Evolutionary conservation across 2,329 filamentous ascomycete genomes (phyloP).

Genomic region (Nemania serpens): DNA sequence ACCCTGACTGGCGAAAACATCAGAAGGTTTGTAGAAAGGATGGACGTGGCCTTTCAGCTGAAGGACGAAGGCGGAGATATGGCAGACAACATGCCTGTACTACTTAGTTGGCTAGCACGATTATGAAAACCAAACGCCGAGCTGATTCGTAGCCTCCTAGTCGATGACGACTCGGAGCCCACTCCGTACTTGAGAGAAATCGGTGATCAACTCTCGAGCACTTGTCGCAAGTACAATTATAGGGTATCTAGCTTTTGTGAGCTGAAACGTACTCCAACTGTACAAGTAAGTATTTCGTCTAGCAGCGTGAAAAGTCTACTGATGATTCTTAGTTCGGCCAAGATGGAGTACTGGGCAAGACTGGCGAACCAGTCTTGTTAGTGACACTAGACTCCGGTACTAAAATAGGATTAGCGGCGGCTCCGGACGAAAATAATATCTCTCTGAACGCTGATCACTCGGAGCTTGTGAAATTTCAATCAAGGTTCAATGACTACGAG

Average conservation of each 20-base stretch:
- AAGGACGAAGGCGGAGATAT: too few relatives aligned
- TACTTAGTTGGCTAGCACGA: too few relatives aligned
- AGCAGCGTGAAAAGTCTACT: not conserved
- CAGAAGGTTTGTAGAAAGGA: too few relatives aligned
- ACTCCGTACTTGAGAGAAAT: conserved; percentile 31
- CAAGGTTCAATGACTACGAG: conserved; percentile 9
- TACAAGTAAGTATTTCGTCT: not conserved
- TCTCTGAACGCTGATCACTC: conserved; percentile 33
- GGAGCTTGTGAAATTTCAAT: conserved; percentile 33
- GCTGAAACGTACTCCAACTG: not conserved
- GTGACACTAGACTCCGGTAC: conserved; percentile 37
- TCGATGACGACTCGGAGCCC: conserved; percentile 31
- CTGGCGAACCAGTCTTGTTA: conserved; percentile 28
- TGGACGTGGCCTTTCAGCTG: too few relatives aligned
- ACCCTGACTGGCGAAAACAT: too few relatives aligned
- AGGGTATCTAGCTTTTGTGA: not conserved
- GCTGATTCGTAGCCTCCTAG: conserved; percentile 31
- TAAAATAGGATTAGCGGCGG: conserved; percentile 27
- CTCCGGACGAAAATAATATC: conserved; percentile 31
- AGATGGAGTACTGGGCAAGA: conserved; percentile 12
- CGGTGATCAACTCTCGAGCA: conserved; percentile 24
- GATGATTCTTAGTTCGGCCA: not conserved
- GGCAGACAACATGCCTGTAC: too few relatives aligned
- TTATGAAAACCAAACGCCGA: too few relatives aligned
- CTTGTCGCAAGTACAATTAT: not conserved